Conservation (phyloP, 73 alveolate genomes). For the Effrenium voratum region DNA sequence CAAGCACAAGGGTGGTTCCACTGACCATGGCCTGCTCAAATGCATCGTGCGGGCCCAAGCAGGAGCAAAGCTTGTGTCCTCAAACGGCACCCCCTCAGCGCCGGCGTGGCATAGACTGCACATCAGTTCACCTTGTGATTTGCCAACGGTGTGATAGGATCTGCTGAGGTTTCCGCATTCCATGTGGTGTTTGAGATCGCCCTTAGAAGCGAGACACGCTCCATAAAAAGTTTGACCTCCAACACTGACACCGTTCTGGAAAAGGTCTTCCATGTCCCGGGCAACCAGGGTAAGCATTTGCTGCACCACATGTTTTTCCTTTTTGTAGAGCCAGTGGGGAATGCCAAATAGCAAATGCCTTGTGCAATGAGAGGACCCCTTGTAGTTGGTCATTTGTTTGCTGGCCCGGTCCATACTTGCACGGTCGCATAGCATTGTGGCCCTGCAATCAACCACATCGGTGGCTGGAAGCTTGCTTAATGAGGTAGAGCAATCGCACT, state of each 20-base stretch:
- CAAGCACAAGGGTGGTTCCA: background rate
- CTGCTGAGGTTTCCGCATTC: conserved; percentile 2
- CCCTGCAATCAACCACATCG: too few relatives aligned
- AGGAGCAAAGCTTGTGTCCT: background rate
- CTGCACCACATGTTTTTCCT: background rate
- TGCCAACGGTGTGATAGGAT: background rate
- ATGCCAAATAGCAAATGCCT: conserved; percentile 27
- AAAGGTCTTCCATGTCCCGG: background rate
- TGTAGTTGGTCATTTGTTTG: background rate
- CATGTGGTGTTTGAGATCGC: conserved; percentile 13
- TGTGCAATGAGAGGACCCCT: background rate
- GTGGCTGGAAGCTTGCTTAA: background rate
- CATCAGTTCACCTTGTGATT: background rate
- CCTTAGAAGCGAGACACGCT: background rate
- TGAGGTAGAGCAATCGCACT: background rate
- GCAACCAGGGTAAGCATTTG: background rate
- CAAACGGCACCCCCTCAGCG: background rate
- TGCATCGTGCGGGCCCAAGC: background rate
- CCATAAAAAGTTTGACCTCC: background rate
- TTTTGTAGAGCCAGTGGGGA: conserved; percentile 16
- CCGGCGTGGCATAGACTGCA: conserved; percentile 16
- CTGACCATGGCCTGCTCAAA: background rate
- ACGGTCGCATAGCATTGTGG: too few relatives aligned
- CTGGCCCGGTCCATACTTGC: background rate
- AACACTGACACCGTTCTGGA: background rate